phyloP scores from a whole-genome alignment of 225 moss, liverwort and hornwort genomes.

The Anthoceros angustus region DNA sequence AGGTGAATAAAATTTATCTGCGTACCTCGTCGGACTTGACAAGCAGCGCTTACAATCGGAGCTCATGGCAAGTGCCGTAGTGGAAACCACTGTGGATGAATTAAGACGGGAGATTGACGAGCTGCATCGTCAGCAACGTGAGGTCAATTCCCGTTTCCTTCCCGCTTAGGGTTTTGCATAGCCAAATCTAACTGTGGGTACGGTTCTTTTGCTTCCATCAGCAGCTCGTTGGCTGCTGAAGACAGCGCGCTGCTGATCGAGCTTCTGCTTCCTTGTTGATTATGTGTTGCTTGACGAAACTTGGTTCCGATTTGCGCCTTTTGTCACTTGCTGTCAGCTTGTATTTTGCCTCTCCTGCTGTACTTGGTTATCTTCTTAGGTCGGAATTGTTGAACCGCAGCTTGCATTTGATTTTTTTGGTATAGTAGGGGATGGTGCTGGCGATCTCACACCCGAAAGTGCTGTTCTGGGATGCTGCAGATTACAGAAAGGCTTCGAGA shows the following conservation, averaged over 20 bases:
- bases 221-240: background rate
- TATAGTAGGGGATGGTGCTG: too few relatives aligned
- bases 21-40: background rate
- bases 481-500: conserved; percentile 88
- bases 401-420: too few relatives aligned
- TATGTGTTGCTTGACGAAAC: too few relatives aligned
- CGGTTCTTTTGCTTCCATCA: background rate
- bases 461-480: conserved; percentile 26
- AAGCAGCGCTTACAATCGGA: background rate
- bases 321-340: too few relatives aligned
- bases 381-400: background rate
- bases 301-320: too few relatives aligned
- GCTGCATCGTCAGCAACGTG: conserved; percentile 89
- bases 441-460: too few relatives aligned
- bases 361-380: too few relatives aligned
- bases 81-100: conserved; percentile 59
- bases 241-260: too few relatives aligned
- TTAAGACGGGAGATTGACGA: conserved; percentile 93
- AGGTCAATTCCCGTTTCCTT: conserved; percentile 25
- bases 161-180: background rate
- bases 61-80: conserved; percentile 22
- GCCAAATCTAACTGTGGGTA: conserved; percentile 13
- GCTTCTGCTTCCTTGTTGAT: too few relatives aligned
- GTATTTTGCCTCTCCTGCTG: too few relatives aligned
- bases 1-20: background rate